Base-by-base conservation (phyloP, 805 yeast genomes). In the Wickerhamiella shivajii region DNA sequence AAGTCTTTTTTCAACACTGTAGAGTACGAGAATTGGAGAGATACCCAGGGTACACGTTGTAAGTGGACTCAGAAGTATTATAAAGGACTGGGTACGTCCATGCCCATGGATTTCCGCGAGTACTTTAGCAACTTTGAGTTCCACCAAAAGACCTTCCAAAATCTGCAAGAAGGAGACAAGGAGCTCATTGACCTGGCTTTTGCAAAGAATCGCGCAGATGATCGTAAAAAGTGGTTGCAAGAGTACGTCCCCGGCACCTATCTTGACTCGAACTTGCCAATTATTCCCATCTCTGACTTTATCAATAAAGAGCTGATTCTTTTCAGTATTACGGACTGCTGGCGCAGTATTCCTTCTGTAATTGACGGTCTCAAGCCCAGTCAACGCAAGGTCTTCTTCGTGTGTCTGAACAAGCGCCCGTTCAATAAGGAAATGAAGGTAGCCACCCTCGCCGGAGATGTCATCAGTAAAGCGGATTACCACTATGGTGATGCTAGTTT, bases 51-150 rank as follows among this genome's bases (percentile, higher is more conserved):
- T 24, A 57, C 59, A 19, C 64, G 58, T 6, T 73, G 72, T 46
- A 68, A 84, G 8, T 90, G 95, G 90, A 71, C 77, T 29, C 92
- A 80, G 47, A 90, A 90, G 67, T 90, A 90, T 63, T 90, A 83
- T 62, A 90, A 90, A 66, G 98, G 98, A 71, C 69, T 90, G 66
- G 98, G 98, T 72, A 84, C 98, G 3, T 87, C 97, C 1, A 67
- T 74, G 1, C 71, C 73, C 18, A 67, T 61, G 22, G 98, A 90
- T 56, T 80, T 79, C 40, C 71, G 90, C 44, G 90, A 80, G 51
- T 90, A 90, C 50, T 90, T 90, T 55, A 62, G 81, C 26, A 77
- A 78, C 41, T 63, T 90, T 20, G 94, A 79, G 45, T 74, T 64
- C 42, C 98, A 90, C 58, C 64, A 81, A 60, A 90, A 90, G 51